These are phyloP conservation scores for Anthracocystis setariae DNA, from an alignment of 1,284 basidiomycete species.

Conservation along the genomic window DNA sequence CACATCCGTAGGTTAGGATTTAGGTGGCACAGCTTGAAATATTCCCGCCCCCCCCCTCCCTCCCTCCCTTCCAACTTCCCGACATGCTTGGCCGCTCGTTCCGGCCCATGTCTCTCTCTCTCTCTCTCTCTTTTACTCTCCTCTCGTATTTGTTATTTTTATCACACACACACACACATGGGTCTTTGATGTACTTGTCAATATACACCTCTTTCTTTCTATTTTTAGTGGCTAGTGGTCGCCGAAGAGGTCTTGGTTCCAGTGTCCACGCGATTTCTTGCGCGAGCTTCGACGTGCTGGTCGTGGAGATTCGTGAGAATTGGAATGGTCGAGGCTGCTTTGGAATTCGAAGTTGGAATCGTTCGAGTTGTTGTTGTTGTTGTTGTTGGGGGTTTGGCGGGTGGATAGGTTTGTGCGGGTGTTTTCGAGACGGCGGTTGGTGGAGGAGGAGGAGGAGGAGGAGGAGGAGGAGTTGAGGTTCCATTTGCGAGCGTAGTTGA, in stretches of 20 bases:
- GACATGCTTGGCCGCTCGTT: constrained; percentile 22
- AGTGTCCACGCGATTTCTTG: constrained; percentile 37
- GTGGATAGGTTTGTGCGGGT: constrained; percentile 9
- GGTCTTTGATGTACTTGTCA: too few relatives aligned
- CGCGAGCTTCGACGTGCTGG: constrained; percentile 23
- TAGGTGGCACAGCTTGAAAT: too few relatives aligned
- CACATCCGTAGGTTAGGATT: constrained; percentile 14
- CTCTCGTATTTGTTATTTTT: constrained; percentile 1
- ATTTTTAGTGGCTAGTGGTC: not conserved
- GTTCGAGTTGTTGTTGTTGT: too few relatives aligned
- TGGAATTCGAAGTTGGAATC: too few relatives aligned
- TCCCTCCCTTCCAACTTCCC: too few relatives aligned
- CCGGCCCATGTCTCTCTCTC: constrained; percentile 21
- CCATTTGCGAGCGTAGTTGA: constrained; percentile 43
- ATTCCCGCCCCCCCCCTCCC: too few relatives aligned
- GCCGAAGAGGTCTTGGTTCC: constrained; percentile 33
- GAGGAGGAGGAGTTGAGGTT: not conserved
- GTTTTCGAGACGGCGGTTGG: not conserved
- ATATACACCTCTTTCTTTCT: not conserved
- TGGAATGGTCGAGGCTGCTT: constrained; percentile 21
- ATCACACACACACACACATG: not conserved
- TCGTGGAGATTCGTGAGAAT: too few relatives aligned
- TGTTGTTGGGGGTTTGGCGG: constrained; percentile 3
- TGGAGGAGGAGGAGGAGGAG: not conserved
- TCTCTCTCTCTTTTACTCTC: not conserved